Conservation (phyloP, 805 yeast genomes). For the Wickerhamia fluorescens region DNA sequence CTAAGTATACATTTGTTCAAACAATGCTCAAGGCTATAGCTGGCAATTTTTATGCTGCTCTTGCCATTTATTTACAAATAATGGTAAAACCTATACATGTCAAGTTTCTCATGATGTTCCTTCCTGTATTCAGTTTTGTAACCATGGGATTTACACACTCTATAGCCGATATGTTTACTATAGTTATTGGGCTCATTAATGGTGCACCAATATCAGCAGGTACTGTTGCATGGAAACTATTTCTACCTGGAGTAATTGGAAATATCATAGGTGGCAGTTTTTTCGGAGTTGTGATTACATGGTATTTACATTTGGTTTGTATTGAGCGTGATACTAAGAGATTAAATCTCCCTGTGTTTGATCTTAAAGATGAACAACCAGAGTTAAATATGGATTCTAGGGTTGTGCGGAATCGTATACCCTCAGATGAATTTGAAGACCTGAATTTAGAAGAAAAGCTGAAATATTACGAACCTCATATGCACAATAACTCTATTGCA, state of each 20-base stretch:
- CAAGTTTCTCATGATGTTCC: constrained; percentile 50
- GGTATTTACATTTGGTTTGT: constrained; percentile 63
- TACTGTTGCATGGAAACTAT: constrained; percentile 60
- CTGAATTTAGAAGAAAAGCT: not conserved
- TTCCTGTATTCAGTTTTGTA: constrained; percentile 77
- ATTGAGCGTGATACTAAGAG: constrained; percentile 63
- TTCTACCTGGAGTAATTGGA: constrained; percentile 68
- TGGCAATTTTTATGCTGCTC: constrained; percentile 70
- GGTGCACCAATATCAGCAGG: constrained; percentile 60
- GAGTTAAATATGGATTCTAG: constrained; percentile 71
- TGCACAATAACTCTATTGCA: constrained; percentile 4
- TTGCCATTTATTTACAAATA: constrained; percentile 70
- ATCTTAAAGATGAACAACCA: constrained; percentile 75
- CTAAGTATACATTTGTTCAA: constrained; percentile 44
- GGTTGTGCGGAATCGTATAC: constrained; percentile 43
- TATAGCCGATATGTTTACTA: constrained; percentile 74
- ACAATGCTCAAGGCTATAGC: constrained; percentile 66
- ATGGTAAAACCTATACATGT: constrained; percentile 79
- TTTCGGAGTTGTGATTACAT: constrained; percentile 60
- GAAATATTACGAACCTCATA: constrained; percentile 6
- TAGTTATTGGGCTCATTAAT: constrained; percentile 62
- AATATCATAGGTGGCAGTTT: constrained; percentile 73
- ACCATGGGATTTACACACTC: constrained; percentile 71
- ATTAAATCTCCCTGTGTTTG: constrained; percentile 60
- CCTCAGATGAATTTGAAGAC: constrained; percentile 5